phyloP scores from a whole-genome alignment of 2,329 filamentous ascomycete genomes.

The Parasarocladium wereldwijsianum region DNA sequence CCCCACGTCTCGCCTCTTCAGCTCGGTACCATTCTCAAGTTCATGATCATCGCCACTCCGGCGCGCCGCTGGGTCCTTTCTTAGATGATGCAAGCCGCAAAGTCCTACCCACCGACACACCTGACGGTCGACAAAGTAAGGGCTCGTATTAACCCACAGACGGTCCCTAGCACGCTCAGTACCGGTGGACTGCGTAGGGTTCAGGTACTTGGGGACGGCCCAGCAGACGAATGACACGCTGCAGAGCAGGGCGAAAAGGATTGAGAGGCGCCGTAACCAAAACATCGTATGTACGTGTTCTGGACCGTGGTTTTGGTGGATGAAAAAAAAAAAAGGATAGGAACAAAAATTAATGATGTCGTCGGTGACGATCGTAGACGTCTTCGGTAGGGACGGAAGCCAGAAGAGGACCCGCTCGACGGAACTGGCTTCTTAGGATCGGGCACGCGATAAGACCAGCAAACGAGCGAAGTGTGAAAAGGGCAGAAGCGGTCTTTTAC shows the following conservation, averaged over 20 bases:
- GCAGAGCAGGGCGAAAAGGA: slow-evolving; percentile 23
- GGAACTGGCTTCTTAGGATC: no score
- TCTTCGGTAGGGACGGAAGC: background rate
- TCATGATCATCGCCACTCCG: slow-evolving; percentile 12
- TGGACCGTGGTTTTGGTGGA: background rate
- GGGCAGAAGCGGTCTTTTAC: no score
- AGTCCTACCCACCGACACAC: slow-evolving; percentile 65
- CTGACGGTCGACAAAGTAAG: slow-evolving; percentile 61
- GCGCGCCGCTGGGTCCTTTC: slow-evolving; percentile 39
- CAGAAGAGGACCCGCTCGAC: no score
- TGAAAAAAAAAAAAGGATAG: slow-evolving; percentile 1
- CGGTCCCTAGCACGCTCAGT: slow-evolving; percentile 48
- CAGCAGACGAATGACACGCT: slow-evolving; percentile 32
- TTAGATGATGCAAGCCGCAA: slow-evolving; percentile 64
- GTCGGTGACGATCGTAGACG: slow-evolving; percentile 1
- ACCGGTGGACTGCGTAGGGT: slow-evolving; percentile 46
- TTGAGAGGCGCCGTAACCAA: slow-evolving; percentile 28
- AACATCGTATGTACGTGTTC: slow-evolving; percentile 16
- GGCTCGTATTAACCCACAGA: slow-evolving; percentile 56
- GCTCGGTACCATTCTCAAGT: slow-evolving; percentile 14
- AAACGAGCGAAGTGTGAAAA: no score
- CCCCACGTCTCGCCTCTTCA: slow-evolving; percentile 11
- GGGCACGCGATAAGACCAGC: no score
- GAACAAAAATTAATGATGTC: background rate
- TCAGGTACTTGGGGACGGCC: slow-evolving; percentile 38